phyloP scores from a whole-genome alignment of 805 yeast species.

The Metschnikowia continentalis region DNA sequence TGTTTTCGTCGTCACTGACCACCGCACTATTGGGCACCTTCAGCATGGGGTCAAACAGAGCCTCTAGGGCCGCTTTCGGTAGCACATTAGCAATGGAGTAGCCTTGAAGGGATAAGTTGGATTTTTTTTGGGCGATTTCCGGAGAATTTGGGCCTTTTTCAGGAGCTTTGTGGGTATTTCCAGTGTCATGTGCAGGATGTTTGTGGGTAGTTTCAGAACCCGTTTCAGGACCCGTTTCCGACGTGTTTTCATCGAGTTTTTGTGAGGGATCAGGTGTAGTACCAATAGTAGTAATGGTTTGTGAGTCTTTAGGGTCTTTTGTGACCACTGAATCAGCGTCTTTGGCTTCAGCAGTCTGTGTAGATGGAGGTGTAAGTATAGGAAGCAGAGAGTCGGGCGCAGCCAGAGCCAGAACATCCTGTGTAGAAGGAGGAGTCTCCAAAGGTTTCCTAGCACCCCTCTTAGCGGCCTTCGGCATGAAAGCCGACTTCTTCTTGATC shows the following conservation, averaged over 20 bases:
- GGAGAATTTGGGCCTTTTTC: not conserved
- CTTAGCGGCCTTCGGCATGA: slow-evolving; percentile 52
- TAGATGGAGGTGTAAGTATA: not conserved
- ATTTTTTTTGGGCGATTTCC: not conserved
- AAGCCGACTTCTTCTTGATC: slow-evolving; percentile 52
- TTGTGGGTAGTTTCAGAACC: too few species aligned
- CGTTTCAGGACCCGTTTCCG: too few species aligned
- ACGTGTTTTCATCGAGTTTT: too few species aligned
- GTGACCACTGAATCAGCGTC: not conserved
- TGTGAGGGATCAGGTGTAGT: too few species aligned
- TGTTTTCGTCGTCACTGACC: slow-evolving; percentile 11
- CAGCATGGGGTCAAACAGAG: slow-evolving; percentile 28
- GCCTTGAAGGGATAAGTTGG: not conserved
- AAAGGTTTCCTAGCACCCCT: slow-evolving; percentile 18
- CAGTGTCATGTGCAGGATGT: too few species aligned
- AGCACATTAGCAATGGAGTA: slow-evolving; percentile 2
- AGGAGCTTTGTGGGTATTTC: too few species aligned
- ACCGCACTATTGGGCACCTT: slow-evolving; percentile 10
- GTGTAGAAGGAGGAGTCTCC: slow-evolving; percentile 18
- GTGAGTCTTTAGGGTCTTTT: too few species aligned
- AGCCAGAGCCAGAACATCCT: slow-evolving; percentile 3
- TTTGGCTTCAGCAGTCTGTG: not conserved
- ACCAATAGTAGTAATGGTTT: too few species aligned
- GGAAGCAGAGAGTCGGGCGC: slow-evolving; percentile 1
- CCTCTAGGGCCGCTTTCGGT: slow-evolving; percentile 9